Evolutionary conservation across 768 basidiomycete species (phyloP).

Genomic region (Agaricus bisporus): DNA sequence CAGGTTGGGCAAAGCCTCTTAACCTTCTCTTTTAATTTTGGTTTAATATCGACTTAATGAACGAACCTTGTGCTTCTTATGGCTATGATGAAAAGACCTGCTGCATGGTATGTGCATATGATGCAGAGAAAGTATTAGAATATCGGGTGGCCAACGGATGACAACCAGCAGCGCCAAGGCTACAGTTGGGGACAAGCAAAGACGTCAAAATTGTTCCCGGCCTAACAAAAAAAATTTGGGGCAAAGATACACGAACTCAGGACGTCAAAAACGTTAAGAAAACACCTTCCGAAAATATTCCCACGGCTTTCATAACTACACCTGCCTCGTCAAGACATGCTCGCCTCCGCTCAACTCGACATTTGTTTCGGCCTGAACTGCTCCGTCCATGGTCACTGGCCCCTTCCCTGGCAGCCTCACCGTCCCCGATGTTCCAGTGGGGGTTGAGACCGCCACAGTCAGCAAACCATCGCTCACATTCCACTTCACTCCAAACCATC

Average conservation of each 20-base stretch:
- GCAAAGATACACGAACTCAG: too few species aligned
- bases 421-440: conserved; percentile 3
- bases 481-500: conserved; percentile 49
- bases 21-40: too few species aligned
- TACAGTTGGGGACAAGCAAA: too few species aligned
- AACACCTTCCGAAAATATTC: too few species aligned
- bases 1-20: too few species aligned
- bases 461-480: conserved; percentile 7
- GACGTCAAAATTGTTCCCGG: too few species aligned
- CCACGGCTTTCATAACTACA: too few species aligned
- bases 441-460: not conserved
- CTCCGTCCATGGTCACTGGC: not conserved
- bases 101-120: conserved; percentile 11
- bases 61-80: too few species aligned
- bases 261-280: too few species aligned
- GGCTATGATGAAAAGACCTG: conserved; percentile 2
- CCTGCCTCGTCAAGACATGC: not conserved
- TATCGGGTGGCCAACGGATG: not conserved
- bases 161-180: too few species aligned
- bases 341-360: conserved; percentile 4
- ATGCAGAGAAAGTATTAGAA: not conserved
- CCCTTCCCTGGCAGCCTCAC: conserved; percentile 6
- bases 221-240: too few species aligned
- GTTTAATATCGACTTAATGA: too few species aligned
- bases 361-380: not conserved